Conservation (phyloP, 1,284 basidiomycete species). For the Tilletia indica region DNA sequence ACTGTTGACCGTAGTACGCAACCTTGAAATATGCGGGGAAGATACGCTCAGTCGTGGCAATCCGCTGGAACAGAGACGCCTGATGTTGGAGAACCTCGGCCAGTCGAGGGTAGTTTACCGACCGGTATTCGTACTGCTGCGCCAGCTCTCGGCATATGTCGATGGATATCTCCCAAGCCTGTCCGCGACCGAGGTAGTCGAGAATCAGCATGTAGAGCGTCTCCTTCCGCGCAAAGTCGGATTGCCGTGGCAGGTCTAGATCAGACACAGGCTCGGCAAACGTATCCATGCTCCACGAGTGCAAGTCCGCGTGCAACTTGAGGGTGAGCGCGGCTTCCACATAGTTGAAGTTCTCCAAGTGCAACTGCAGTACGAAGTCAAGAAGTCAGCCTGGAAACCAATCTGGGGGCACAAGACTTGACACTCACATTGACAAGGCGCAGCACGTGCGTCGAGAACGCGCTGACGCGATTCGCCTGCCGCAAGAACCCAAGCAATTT, state of each 20-base stretch:
- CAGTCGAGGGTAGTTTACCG: constrained; percentile 60
- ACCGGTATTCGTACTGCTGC: constrained; percentile 46
- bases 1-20: constrained; percentile 75
- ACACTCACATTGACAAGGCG: constrained; percentile 45
- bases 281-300: constrained; percentile 75
- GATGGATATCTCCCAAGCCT: constrained; percentile 91
- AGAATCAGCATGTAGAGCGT: constrained; percentile 56
- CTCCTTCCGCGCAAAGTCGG: constrained; percentile 89
- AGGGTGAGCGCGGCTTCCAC: constrained; percentile 88
- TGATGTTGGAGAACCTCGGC: constrained; percentile 50
- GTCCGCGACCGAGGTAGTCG: constrained; percentile 69
- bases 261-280: constrained; percentile 65
- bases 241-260: constrained; percentile 83
- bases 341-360: constrained; percentile 80
- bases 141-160: constrained; percentile 79
- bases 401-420: background rate
- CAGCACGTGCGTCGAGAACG: constrained; percentile 49
- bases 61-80: constrained; percentile 47
- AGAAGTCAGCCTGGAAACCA: background rate
- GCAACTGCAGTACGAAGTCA: constrained; percentile 48
- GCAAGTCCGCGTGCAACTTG: constrained; percentile 81
- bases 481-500: constrained; percentile 59
- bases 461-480: constrained; percentile 46
- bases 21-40: constrained; percentile 75
- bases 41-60: constrained; percentile 40